These are phyloP conservation scores for Curvularia eragrostidis DNA, from an alignment of 2,329 filamentous ascomycete species.

Conservation along the genomic window DNA sequence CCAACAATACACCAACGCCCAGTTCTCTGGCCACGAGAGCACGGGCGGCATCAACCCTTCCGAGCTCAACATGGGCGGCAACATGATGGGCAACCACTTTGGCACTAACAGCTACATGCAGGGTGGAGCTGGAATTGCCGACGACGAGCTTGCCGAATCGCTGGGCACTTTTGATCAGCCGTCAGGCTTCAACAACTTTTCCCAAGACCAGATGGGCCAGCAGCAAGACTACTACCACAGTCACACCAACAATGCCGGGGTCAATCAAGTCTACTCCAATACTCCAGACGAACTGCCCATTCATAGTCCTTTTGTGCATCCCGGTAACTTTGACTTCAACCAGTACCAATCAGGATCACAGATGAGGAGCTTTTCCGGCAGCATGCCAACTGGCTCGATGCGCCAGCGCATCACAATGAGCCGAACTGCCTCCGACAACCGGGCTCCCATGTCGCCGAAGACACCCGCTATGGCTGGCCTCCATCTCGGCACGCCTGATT, in stretches of 20 bases:
- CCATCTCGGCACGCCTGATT: conserved; percentile 74
- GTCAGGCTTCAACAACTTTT: conserved; percentile 57
- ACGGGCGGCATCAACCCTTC: conserved; percentile 75
- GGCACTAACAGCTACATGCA: conserved; percentile 74
- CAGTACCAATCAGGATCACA: conserved; percentile 75
- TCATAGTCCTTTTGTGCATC: conserved; percentile 83
- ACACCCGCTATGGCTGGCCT: conserved; percentile 77
- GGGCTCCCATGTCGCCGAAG: conserved; percentile 86
- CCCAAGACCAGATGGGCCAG: conserved; percentile 64
- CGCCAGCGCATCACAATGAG: conserved; percentile 60
- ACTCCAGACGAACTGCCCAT: conserved; percentile 92
- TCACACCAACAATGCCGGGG: conserved; percentile 62
- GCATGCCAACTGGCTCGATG: conserved; percentile 44
- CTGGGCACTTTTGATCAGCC: conserved; percentile 63
- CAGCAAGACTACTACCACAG: conserved; percentile 58
- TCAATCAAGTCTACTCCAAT: conserved; percentile 80
- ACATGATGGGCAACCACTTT: conserved; percentile 64
- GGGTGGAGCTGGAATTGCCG: conserved; percentile 79
- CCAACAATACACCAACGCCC: conserved; percentile 56
- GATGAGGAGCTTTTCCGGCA: conserved; percentile 51
- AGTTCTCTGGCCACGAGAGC: conserved; percentile 54
- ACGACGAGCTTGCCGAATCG: conserved; percentile 83
- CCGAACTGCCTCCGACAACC: conserved; percentile 68
- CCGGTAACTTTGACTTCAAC: conserved; percentile 71
- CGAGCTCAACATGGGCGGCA: conserved; percentile 75